Base-by-base conservation (phyloP, 2,329 filamentous ascomycete species). In the Fusarium compactum region DNA sequence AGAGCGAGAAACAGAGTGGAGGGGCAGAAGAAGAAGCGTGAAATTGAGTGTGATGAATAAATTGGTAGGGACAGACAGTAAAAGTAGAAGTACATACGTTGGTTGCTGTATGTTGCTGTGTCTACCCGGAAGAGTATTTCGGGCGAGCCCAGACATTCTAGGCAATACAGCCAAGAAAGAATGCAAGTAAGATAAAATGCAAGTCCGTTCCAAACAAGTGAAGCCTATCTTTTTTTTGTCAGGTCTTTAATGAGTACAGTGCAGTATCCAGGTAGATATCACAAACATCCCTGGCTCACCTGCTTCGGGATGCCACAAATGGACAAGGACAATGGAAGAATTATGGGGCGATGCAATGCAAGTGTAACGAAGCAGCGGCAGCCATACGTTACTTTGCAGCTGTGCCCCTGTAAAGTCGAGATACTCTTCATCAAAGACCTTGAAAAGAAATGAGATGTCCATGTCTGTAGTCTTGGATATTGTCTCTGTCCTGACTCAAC, bases 351-450 rank as follows among this genome's bases (percentile, higher is more conserved):
- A 41, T 54, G 50, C 43, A 63, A 47, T 55, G 67, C 55, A 71
- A 45, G 58, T 69, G 68, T 71, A 71, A 71, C 63, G 64, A 71
- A 71, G 64, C 58, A 67, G 40, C 25, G 48, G 25, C 45, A 32
- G 59, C 53, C 62, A 64, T 59, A 70, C 68, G 68, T 70, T 70
- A 71, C 68, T 58, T 54, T 66, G 62, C 62, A 66, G 45, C 62
- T 61, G 41, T 40, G 38, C 25, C 62, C 62, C 60, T 65, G 60
- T 38, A 65, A 58, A 34, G 25, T n/a, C 29, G 43, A 65, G 59
- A 64, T 45, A 29, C 29, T 32, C 55, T 58, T 44, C 44, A 32
- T 59, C 47, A 62, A 59, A 52, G 60, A 41, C n/a, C 57, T 30
- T 30, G 43, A n/a, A 32, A 44, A 51, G 55, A 47, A 43, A 47